These are phyloP conservation scores for Lepraria neglecta DNA, from an alignment of 495 filamentous ascomycete genomes.

Conservation along the genomic window DNA sequence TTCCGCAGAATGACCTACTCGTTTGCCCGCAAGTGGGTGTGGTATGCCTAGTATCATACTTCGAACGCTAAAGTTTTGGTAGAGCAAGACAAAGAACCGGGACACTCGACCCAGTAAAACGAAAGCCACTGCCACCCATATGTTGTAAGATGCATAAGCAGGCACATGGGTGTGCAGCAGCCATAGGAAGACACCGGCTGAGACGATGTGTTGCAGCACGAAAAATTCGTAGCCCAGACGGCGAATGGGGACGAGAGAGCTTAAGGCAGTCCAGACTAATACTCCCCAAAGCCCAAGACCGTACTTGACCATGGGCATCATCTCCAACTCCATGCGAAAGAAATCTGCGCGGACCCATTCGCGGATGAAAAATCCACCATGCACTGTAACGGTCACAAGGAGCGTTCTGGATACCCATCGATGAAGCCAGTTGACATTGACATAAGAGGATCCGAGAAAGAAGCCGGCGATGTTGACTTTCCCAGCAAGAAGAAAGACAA, in stretches of 20 bases:
- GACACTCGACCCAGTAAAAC: conserved; percentile 54
- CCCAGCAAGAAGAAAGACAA: conserved; percentile 73
- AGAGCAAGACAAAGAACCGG: conserved; percentile 33
- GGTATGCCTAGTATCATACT: not conserved
- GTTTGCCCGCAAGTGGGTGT: not conserved
- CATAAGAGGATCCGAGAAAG: conserved; percentile 62
- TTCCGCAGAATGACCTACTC: conserved; percentile 38
- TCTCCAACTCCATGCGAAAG: conserved; percentile 53
- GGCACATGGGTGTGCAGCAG: conserved; percentile 55
- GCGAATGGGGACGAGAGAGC: conserved; percentile 62
- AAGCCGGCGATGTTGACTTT: conserved; percentile 68
- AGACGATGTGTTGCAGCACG: conserved; percentile 69
- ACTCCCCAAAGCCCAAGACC: conserved; percentile 71
- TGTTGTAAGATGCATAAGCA: conserved; percentile 44
- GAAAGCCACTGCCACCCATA: conserved; percentile 61
- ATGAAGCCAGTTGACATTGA: conserved; percentile 79
- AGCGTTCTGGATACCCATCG: conserved; percentile 71
- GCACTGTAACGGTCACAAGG: conserved; percentile 66
- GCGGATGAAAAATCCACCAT: conserved; percentile 65
- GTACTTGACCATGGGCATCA: conserved; percentile 57
- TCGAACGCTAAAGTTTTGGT: not conserved
- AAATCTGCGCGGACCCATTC: conserved; percentile 63
- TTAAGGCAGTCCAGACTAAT: conserved; percentile 63
- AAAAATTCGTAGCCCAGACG: conserved; percentile 71
- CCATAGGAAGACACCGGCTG: conserved; percentile 48